Evolutionary conservation across 2,329 filamentous ascomycete species (phyloP), one percentile per base, ranked within the genome.

Genomic region (Pseudogymnoascus sp.): DNA sequence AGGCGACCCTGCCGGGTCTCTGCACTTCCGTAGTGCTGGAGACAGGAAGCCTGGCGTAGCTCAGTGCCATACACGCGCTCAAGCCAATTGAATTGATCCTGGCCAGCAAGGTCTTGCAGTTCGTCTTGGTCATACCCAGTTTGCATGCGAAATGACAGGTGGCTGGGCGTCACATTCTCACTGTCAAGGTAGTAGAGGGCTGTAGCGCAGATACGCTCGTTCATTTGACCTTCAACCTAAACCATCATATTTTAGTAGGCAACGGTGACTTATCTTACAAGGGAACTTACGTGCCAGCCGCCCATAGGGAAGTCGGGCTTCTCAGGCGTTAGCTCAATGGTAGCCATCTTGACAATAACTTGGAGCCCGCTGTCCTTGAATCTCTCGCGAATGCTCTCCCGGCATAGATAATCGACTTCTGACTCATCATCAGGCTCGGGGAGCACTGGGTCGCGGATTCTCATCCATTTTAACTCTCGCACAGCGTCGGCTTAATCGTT

Each of bases 311-410:
- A 86, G 0, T 69, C 70, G 0, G 83, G 81, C 33, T 83, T 80
- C 9, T 82, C 80, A 0, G 84, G 83, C 0, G 79, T 83, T 1
- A 88, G 75, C 44, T 86, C 77, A 60, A 88, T 82, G 37, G 78
- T 81, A 1, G 83, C 79, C 66, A 89, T 76, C 69, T 88, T 88
- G 33, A 88, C 80, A 60, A 89, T 84, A 37, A 89, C 72, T 67
- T 89, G 86, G 3, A 88, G 69, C 1, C 81, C 80, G 1, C 9
- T 61, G 7, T 62, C 50, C 6, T 37, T 26, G 19, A 42, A 64
- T 37, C 31, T 60, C 37, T 26, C 61, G 60, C 19, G 44, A 6
- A 46, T 63, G 65, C 10, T 60, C 65, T 44, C 23, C 62, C 19
- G 67, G 64, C 17, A 68, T 64, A 15, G 67, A 62, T 60, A 60